Percentiles rank a stretch among this genome's conserved stretches.
Conservation (phyloP, 305 asterid genomes). For the Stenogyne calaminthoides region DNA sequence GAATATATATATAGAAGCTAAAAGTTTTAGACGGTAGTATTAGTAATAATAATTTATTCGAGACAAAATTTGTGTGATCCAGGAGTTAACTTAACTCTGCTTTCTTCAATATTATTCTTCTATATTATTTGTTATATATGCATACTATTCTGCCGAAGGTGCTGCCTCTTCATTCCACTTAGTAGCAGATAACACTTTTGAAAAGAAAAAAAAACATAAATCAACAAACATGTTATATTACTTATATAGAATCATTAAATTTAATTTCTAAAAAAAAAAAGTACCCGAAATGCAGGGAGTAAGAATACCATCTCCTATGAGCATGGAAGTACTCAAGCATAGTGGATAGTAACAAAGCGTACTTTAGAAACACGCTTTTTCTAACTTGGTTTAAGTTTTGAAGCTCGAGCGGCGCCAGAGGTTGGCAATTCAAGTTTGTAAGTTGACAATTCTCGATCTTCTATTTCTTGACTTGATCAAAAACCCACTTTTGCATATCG, state of each 20-base stretch:
- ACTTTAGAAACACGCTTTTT: slow-evolving; percentile 49
- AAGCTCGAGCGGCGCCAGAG: slow-evolving; percentile 30
- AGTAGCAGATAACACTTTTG: slow-evolving; percentile 59
- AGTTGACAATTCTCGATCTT: slow-evolving; percentile 56
- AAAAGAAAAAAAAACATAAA: background rate
- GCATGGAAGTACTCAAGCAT: slow-evolving; percentile 86
- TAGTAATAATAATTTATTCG: too few species aligned
- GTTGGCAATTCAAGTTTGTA: slow-evolving; percentile 46
- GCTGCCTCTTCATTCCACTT: slow-evolving; percentile 58
- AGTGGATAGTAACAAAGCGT: slow-evolving; percentile 48
- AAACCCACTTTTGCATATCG: slow-evolving; percentile 66
- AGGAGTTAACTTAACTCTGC: too few species aligned
- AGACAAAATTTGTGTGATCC: too few species aligned
- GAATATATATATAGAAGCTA: too few species aligned
- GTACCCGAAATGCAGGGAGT: slow-evolving; percentile 70
- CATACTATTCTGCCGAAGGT: slow-evolving; percentile 42
- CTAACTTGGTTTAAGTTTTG: slow-evolving; percentile 41
- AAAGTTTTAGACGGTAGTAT: too few species aligned
- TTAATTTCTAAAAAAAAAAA: background rate
- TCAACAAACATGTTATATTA: too few species aligned
- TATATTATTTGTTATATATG: too few species aligned
- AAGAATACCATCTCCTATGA: slow-evolving; percentile 72
- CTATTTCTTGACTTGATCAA: slow-evolving; percentile 45
- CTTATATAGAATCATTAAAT: background rate
- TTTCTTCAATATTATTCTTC: too few species aligned